Evolutionary conservation across 2,329 filamentous ascomycete genomes (phyloP), one percentile per base, ranked within the genome.

Genomic region (Coniochaeta ligniaria): DNA sequence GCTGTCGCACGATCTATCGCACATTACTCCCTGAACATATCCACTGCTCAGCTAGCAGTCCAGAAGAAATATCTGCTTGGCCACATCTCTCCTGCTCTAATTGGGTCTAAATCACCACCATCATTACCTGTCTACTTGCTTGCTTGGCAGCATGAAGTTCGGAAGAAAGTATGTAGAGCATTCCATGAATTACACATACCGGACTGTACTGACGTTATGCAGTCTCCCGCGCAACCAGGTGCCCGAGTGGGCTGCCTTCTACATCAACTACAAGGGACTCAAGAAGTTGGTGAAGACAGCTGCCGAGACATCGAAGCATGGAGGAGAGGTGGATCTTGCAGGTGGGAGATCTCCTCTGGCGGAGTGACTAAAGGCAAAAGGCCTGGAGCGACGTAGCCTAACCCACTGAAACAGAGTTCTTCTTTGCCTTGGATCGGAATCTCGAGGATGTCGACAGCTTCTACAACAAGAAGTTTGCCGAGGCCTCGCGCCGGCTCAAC

Each of bases 361-460:
- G 22, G 54, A 26, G 47, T 28, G 3, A 28, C 16, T 6, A 28
- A 6, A 28, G 14, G 3, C 11, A 31, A 28, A 28, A 28, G 24
- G 17, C 47, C 24, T 17, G 22, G 14, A 16, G 57, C 59, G 59
- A 60, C 57, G 24, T 72, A 69, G 71, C 67, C 70, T 73, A 63
- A 60, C 63, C 69, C 67, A 69, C 64, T 66, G 65, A 64, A 54
- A 69, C 79, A 97, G 95, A 93, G 75, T 96, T 99, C 82, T 96
- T 97, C 80, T 96, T 94, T 75, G 91, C 89, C 65, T 87, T 99
- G 73, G 95, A 99, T 73, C 91, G 95, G 69, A 97, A 98, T 73
- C 88, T 99, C 70, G 95, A 99, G 80, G 90, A 96, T 76, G 94
- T 99, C 73, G 92, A 97, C 75, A 85, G 85, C 58, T 98, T 99